Percentiles rank a stretch among this genome's conserved stretches.
Evolutionary conservation across 192 early-diverging fungal genomes (phyloP).

Genomic region (Backusella circina): DNA sequence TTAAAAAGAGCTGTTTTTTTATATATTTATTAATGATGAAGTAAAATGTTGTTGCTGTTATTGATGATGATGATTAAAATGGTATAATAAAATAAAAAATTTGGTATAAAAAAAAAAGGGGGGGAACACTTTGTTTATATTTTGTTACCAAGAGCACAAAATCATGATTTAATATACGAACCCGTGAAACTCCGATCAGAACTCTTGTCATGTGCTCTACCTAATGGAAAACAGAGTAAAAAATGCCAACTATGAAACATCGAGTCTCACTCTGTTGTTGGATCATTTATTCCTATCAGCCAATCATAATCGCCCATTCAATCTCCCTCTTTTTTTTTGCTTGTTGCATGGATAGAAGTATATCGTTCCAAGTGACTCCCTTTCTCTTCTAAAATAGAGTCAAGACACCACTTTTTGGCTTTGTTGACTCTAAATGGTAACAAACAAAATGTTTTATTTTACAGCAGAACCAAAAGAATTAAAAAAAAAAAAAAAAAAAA

Average conservation of each 20-base stretch:
- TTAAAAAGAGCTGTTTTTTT: too few relatives aligned
- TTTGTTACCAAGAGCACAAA: neutral
- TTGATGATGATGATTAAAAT: neutral
- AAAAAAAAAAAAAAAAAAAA: too few relatives aligned
- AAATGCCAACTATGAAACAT: too few relatives aligned
- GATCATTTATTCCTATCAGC: neutral
- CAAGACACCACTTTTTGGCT: neutral
- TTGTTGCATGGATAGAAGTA: neutral
- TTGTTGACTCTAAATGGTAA: neutral
- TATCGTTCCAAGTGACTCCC: neutral
- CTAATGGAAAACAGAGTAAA: too few relatives aligned
- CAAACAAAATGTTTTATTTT: too few relatives aligned
- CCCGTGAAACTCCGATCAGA: neutral
- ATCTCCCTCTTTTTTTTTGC: too few relatives aligned
- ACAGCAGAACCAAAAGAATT: too few relatives aligned
- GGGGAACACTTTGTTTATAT: neutral
- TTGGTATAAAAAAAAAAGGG: neutral
- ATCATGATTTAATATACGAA: neutral
- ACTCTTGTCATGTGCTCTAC: too few relatives aligned
- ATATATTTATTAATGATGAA: neutral
- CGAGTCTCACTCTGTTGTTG: too few relatives aligned
- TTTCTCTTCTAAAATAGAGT: neutral
- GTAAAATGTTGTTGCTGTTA: neutral
- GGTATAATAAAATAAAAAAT: neutral
- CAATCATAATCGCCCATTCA: too few relatives aligned